Evolutionary conservation across 441 rosid genomes (phyloP).

Genomic region (Croton laevigatus): DNA sequence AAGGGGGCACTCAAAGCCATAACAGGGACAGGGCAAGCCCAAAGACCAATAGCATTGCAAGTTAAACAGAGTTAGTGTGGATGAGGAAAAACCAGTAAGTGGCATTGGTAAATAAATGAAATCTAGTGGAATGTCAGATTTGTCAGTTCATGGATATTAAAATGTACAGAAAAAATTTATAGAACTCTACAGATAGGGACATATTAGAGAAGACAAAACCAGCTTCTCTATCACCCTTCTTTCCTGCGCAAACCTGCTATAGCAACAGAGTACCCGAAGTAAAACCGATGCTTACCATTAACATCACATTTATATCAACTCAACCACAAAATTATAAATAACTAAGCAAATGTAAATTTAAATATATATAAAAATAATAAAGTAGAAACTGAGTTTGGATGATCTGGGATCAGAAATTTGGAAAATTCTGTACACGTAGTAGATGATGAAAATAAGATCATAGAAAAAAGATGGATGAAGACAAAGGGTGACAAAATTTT

Average conservation of each 20-base stretch:
- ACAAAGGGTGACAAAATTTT: constrained; percentile 56
- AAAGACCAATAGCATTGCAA: neutral
- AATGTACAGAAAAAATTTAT: constrained; percentile 3
- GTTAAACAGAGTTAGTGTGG: constrained; percentile 8
- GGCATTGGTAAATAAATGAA: constrained; percentile 30
- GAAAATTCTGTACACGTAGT: constrained; percentile 40
- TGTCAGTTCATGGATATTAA: constrained; percentile 32
- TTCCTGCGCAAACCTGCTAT: neutral
- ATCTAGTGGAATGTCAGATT: constrained; percentile 56
- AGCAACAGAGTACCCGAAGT: constrained; percentile 16
- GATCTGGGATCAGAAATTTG: constrained; percentile 3
- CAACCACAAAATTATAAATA: neutral
- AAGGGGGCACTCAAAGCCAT: constrained; percentile 22
- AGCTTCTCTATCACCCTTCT: constrained; percentile 14
- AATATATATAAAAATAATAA: neutral
- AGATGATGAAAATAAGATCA: constrained; percentile 5
- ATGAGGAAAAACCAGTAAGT: constrained; percentile 10
- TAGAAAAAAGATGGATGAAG: neutral
- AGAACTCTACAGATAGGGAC: constrained; percentile 25
- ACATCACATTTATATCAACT: neutral
- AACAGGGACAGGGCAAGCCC: neutral
- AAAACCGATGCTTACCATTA: neutral
- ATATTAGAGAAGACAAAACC: constrained; percentile 27
- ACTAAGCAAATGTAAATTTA: neutral
- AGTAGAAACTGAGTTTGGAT: constrained; percentile 25